Evolutionary conservation across 805 yeast species (phyloP).

Genomic region (Teunomyces atbi): DNA sequence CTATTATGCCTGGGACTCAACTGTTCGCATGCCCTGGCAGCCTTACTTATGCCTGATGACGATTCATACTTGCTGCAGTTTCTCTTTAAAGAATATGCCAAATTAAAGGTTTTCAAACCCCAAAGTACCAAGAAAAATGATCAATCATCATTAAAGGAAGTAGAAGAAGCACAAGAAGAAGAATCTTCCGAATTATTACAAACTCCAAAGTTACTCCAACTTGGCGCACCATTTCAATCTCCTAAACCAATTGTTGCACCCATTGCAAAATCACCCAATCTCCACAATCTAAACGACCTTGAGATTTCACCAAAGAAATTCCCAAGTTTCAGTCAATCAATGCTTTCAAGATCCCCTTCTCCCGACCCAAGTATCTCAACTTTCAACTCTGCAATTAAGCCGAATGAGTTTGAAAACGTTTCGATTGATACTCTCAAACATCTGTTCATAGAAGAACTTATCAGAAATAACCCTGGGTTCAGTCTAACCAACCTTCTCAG

Average conservation of each 20-base stretch:
- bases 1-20: slow-evolving; percentile 1
- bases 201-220: not conserved
- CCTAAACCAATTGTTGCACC: not conserved
- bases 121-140: not conserved
- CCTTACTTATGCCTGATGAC: not conserved
- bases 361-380: slow-evolving; percentile 9
- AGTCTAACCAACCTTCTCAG: slow-evolving; percentile 25
- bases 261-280: not conserved
- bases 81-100: slow-evolving; percentile 1
- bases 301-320: not conserved
- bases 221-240: not conserved
- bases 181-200: not conserved
- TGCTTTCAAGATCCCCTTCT: slow-evolving; percentile 3
- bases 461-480: slow-evolving; percentile 21
- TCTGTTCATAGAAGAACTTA: slow-evolving; percentile 26
- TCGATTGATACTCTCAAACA: slow-evolving; percentile 29
- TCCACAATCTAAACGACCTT: not conserved
- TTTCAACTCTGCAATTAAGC: not conserved
- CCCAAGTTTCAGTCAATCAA: not conserved
- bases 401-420: slow-evolving; percentile 8
- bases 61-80: slow-evolving; percentile 1
- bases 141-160: not conserved
- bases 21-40: not conserved
- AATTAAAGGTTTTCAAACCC: not conserved
- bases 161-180: not conserved